These are phyloP conservation scores for Naganishia sp. DNA, from an alignment of 1,284 basidiomycete genomes.

Conservation along the genomic window DNA sequence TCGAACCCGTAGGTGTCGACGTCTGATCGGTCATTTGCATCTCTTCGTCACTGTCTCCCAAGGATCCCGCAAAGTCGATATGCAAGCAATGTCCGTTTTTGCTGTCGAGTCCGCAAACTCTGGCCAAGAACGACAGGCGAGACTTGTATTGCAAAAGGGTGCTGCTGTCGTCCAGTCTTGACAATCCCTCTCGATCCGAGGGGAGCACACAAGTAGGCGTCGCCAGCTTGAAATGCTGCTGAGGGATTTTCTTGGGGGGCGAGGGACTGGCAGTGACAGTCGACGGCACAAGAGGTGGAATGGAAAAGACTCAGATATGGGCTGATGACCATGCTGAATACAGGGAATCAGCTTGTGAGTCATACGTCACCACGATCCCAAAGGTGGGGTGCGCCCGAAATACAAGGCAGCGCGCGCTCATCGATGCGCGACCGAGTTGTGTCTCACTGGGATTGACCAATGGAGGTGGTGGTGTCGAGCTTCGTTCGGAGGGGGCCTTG, in stretches of 20 bases:
- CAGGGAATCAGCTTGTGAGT: not conserved
- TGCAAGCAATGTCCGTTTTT: not conserved
- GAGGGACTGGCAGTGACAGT: slow-evolving; percentile 6
- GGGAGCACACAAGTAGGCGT: slow-evolving; percentile 7
- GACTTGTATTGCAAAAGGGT: not conserved
- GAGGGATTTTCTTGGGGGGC: not conserved
- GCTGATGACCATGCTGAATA: not conserved
- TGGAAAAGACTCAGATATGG: not conserved
- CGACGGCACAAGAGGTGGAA: not conserved
- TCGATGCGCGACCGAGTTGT: too few relatives aligned
- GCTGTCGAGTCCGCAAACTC: not conserved
- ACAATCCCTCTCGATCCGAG: slow-evolving; percentile 14
- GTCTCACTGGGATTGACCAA: too few relatives aligned
- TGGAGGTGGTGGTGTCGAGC: too few relatives aligned
- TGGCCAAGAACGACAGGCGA: not conserved
- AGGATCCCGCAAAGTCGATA: not conserved
- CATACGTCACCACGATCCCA: slow-evolving; percentile 2
- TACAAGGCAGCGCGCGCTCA: too few relatives aligned
- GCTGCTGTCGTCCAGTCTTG: slow-evolving; percentile 1
- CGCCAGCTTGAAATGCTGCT: slow-evolving; percentile 29
- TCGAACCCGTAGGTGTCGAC: slow-evolving; percentile 22
- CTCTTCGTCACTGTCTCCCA: slow-evolving; percentile 5
- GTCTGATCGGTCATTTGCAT: slow-evolving; percentile 25
- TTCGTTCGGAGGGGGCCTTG: too few relatives aligned
- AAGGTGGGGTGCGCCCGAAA: too few relatives aligned